A percentile compares a stretch with the other conserved stretches of the same genome.
phyloP scores from a whole-genome alignment of 768 basidiomycete species.

The Dacryopinax primogenitus region DNA sequence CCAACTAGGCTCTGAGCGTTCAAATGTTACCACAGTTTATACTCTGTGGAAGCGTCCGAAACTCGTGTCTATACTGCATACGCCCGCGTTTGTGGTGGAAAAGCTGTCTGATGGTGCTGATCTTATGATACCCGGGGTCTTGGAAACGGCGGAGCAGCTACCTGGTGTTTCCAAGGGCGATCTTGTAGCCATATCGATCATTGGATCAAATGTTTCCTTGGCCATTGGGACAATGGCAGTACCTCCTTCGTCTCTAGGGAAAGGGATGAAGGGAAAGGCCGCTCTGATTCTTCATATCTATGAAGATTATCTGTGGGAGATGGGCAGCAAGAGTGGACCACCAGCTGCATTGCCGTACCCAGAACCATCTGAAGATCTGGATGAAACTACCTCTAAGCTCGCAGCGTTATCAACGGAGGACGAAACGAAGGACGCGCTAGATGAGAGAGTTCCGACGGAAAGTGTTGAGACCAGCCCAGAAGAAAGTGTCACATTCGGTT shows the following conservation, averaged over 20 bases:
- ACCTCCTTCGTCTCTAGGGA: constrained; percentile 24
- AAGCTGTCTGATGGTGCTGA: constrained; percentile 68
- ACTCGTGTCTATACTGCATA: constrained; percentile 57
- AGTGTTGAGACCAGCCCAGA: not conserved
- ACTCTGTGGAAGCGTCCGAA: constrained; percentile 64
- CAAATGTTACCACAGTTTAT: constrained; percentile 36
- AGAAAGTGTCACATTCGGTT: not conserved
- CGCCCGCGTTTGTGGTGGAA: constrained; percentile 57
- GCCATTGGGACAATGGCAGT: constrained; percentile 64
- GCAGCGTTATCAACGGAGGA: not conserved
- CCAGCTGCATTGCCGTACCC: constrained; percentile 32
- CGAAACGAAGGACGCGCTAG: not conserved
- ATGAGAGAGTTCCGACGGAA: not conserved
- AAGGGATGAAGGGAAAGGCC: constrained; percentile 54
- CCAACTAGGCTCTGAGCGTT: not conserved
- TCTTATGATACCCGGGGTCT: constrained; percentile 66
- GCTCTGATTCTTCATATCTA: constrained; percentile 60
- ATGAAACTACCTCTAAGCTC: not conserved
- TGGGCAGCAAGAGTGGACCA: constrained; percentile 50
- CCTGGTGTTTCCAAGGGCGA: constrained; percentile 26
- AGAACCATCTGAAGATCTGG: not conserved
- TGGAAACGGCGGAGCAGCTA: constrained; percentile 31
- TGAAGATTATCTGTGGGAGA: constrained; percentile 62
- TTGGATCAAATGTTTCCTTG: constrained; percentile 43
- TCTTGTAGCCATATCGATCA: constrained; percentile 54